Conservation (phyloP, 2,329 filamentous ascomycete genomes). For the Lasiodiplodia theobromae region DNA sequence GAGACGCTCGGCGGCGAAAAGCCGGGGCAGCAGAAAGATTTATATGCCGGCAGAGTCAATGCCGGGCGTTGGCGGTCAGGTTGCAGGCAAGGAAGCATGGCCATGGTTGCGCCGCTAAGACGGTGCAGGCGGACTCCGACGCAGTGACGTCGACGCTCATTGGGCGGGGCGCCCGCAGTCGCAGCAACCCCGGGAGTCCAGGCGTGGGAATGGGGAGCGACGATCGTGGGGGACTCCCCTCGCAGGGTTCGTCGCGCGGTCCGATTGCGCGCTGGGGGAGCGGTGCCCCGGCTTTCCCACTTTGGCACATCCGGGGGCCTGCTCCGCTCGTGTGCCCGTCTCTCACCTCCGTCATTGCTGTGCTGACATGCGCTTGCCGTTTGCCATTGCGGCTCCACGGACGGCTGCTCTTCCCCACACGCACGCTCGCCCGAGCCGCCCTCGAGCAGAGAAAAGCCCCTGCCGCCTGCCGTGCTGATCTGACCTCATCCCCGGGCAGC, state of each 20-base stretch:
- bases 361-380: neutral
- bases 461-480: conserved; percentile 7
- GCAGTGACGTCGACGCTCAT: conserved; percentile 20
- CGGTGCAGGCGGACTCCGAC: neutral
- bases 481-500: conserved; percentile 8
- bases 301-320: neutral
- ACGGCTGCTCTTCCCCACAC: conserved; percentile 16
- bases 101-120: conserved; percentile 2
- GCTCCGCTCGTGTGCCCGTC: neutral
- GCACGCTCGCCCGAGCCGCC: neutral
- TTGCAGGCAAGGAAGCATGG: conserved; percentile 2
- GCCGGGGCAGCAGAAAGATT: conserved; percentile 5
- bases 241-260: conserved; percentile 15
- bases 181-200: conserved; percentile 13
- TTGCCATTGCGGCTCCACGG: conserved; percentile 18
- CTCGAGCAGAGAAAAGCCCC: neutral
- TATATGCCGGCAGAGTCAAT: conserved; percentile 8
- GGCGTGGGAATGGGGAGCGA: conserved; percentile 25
- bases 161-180: conserved; percentile 7
- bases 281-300: conserved; percentile 5
- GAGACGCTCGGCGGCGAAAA: neutral
- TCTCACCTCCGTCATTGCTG: neutral
- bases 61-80: conserved; percentile 13
- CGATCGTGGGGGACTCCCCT: conserved; percentile 19
- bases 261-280: conserved; percentile 16